Evolutionary conservation across 2,329 filamentous ascomycete genomes (phyloP), one percentile per base, ranked within the genome.

Genomic region (Monilinia fructigena): DNA sequence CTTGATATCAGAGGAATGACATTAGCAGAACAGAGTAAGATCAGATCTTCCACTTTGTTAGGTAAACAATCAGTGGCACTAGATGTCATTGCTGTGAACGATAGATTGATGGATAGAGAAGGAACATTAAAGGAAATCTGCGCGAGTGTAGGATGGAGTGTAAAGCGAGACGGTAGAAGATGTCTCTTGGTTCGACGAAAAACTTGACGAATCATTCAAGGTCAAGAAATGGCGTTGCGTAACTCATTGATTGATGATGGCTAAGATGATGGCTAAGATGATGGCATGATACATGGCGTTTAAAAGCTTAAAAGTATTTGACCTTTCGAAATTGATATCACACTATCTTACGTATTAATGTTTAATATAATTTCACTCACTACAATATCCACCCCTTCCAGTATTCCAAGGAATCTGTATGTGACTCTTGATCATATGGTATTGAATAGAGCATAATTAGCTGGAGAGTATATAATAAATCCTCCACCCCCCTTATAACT

Each of bases 31-130:
- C 67, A 71, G 35, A 64, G 56, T 2, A 67, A 67, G 31, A 65
- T 72, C 4, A 50, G 63, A 23, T 63, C 61, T 23, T 70, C 68
- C 10, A 58, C 70, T 2, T 38, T 72, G n/a, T 47, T 71, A 20
- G 68, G 68, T 12, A 31, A 40, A 16, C 67, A 72, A 12, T 68
- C 69, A 16, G 45, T 23, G 20, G 60, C 64, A 4, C 52, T 72
- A 50, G 50, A 67, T 54, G 50, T 67, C 0, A 66, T 72, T 50
- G 68, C 67, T 59, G 35, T 70, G 40, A 45, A 50, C n/a, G 67
- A 68, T 50, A 50, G 45, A 20, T 42, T 64, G 5, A 63, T 68
- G 55, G 58, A 63, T 28, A 28, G 64, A 47, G 48, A 54, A n/a
- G 64, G 64, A 26, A 65, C 63, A 16, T 14, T 68, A 12, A 53